Conservation (phyloP, 192 early-diverging fungal species). For the Backusella luteola region DNA sequence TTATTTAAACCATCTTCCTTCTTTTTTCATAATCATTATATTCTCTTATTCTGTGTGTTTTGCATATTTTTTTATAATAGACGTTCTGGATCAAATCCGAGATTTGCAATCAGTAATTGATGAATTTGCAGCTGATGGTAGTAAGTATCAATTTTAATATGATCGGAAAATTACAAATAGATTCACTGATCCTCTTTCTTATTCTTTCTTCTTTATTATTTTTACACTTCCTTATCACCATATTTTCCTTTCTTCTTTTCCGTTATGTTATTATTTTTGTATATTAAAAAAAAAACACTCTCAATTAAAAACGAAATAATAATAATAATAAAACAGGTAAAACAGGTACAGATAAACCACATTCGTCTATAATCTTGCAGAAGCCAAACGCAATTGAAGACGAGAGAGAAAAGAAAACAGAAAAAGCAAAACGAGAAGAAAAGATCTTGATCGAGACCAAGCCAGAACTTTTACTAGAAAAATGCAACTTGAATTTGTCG, state of each 20-base stretch:
- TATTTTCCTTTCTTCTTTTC: not conserved
- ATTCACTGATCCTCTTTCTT: not conserved
- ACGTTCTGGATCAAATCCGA: conserved; percentile 21
- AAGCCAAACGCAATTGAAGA: not conserved
- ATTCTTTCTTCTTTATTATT: not conserved
- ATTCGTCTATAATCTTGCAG: not conserved
- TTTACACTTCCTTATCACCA: not conserved
- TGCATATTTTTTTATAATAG: not conserved
- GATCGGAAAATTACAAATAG: conserved; percentile 13
- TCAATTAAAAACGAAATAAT: not conserved
- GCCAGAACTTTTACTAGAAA: conserved; percentile 3
- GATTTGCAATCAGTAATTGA: conserved; percentile 34
- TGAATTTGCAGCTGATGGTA: conserved; percentile 20
- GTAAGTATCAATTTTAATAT: not conserved
- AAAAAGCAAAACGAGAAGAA: not conserved
- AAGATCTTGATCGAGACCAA: not conserved
- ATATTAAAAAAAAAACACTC: not conserved
- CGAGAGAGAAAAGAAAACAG: not conserved
- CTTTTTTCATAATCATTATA: not conserved
- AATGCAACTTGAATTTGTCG: conserved; percentile 3
- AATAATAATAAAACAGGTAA: not conserved
- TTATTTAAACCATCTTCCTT: not conserved
- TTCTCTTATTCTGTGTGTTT: not conserved
- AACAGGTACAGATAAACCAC: not conserved
- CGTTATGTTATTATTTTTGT: not conserved